phyloP scores from a whole-genome alignment of 257 asterid genomes.

The Ehretia macrophylla region DNA sequence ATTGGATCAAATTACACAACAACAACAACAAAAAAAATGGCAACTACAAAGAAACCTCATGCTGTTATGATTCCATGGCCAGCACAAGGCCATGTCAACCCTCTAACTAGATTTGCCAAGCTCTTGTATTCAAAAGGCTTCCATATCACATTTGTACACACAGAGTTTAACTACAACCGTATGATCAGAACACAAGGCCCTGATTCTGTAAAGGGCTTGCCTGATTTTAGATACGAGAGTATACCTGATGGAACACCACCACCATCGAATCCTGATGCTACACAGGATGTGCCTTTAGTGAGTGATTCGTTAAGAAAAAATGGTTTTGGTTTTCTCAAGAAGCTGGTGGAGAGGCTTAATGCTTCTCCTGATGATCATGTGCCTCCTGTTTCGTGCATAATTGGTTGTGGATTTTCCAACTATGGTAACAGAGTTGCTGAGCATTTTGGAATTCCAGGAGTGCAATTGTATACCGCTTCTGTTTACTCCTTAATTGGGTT shows the following conservation, averaged over 20 bases:
- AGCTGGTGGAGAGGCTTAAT: constrained; percentile 28
- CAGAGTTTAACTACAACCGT: constrained; percentile 58
- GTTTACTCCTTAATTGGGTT: constrained; percentile 40
- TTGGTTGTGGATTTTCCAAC: constrained; percentile 45
- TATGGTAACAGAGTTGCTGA: constrained; percentile 39
- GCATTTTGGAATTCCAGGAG: constrained; percentile 41
- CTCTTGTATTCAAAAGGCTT: constrained; percentile 47
- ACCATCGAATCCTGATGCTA: constrained; percentile 31
- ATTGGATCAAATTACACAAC: no score
- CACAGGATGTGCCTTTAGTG: constrained; percentile 33
- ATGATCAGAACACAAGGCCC: constrained; percentile 46
- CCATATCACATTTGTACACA: constrained; percentile 64
- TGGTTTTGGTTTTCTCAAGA: constrained; percentile 36
- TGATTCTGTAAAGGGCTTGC: constrained; percentile 39
- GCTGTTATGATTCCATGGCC: constrained; percentile 58
- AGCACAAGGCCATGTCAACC: constrained; percentile 72
- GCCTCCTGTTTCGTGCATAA: constrained; percentile 38
- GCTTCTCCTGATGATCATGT: constrained; percentile 9
- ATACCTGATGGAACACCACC: constrained; percentile 64
- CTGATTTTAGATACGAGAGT: constrained; percentile 40
- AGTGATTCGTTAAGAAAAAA: constrained; percentile 24
- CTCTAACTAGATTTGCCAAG: constrained; percentile 51
- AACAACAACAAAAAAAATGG: no score
- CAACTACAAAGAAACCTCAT: constrained; percentile 42
- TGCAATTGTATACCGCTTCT: constrained; percentile 56